Percentiles rank a stretch among this genome's conserved stretches.
Conservation (phyloP, 345 rosid species). For the Eucalyptus caleyi region DNA sequence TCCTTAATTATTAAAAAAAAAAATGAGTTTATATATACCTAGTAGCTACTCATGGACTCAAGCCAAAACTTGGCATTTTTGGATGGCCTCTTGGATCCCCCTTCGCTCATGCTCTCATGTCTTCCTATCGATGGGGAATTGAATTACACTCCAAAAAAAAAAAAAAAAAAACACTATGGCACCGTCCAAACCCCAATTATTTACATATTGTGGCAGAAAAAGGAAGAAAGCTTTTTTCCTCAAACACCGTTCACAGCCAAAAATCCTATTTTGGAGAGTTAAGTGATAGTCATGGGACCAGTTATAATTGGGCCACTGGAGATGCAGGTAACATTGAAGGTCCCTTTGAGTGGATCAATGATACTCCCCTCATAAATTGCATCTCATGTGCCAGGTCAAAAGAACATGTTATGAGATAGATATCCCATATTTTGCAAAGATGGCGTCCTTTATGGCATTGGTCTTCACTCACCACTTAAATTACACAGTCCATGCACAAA, state of each 20-base stretch:
- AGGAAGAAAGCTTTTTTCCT: not conserved
- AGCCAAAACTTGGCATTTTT: too few species aligned
- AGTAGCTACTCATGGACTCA: too few species aligned
- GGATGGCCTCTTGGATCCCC: not conserved
- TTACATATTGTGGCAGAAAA: not conserved
- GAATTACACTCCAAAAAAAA: too few species aligned
- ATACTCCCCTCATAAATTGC: not conserved
- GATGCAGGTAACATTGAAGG: not conserved
- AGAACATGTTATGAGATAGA: not conserved
- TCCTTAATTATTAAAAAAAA: too few species aligned
- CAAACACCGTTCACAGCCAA: not conserved
- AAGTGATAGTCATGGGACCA: not conserved
- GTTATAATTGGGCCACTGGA: not conserved
- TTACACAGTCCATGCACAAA: not conserved
- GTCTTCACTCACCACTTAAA: not conserved
- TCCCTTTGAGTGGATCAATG: not conserved
- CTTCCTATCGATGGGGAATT: not conserved
- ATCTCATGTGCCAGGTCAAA: not conserved
- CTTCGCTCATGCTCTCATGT: too few species aligned
- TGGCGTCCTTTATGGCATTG: not conserved
- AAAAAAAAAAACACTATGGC: not conserved
- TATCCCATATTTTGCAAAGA: not conserved
- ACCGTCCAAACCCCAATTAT: not conserved
- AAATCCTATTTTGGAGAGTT: not conserved
- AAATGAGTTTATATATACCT: too few species aligned